Evolutionary conservation across 106 monocot genomes (phyloP).

Genomic region (Dioscorea alata): DNA sequence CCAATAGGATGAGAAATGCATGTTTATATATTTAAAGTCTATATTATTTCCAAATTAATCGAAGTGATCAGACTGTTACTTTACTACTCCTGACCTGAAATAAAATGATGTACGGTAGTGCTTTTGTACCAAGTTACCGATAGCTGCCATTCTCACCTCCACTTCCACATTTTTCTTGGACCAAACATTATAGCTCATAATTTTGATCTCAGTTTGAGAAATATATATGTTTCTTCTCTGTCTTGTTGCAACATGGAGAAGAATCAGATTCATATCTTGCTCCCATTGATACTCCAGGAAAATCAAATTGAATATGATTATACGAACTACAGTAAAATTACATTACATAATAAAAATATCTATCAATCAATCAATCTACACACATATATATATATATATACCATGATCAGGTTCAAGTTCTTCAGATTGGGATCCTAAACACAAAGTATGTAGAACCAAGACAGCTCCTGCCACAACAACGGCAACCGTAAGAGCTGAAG

Average conservation of each 20-base stretch:
- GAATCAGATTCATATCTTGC: background rate
- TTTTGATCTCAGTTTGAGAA: conserved; percentile 7
- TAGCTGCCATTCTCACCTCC: conserved; percentile 33
- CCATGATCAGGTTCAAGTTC: no score
- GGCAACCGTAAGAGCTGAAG: no score
- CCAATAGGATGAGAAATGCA: background rate
- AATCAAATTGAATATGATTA: background rate
- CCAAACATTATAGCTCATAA: conserved; percentile 50
- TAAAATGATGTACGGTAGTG: conserved; percentile 37
- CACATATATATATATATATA: no score
- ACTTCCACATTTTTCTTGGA: conserved; percentile 32
- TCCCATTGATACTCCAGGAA: background rate
- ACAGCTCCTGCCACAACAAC: no score
- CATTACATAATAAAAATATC: background rate
- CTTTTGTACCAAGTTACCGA: conserved; percentile 30
- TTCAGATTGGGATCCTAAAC: no score
- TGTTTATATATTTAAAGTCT: no score
- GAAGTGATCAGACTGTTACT: no score
- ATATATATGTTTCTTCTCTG: background rate
- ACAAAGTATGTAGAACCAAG: no score
- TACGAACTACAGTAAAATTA: no score
- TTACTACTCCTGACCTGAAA: conserved; percentile 24
- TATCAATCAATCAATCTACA: no score
- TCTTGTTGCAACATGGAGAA: background rate
- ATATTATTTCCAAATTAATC: background rate